phyloP scores from a whole-genome alignment of 495 filamentous ascomycete genomes.

The Penicillium mononematosum region DNA sequence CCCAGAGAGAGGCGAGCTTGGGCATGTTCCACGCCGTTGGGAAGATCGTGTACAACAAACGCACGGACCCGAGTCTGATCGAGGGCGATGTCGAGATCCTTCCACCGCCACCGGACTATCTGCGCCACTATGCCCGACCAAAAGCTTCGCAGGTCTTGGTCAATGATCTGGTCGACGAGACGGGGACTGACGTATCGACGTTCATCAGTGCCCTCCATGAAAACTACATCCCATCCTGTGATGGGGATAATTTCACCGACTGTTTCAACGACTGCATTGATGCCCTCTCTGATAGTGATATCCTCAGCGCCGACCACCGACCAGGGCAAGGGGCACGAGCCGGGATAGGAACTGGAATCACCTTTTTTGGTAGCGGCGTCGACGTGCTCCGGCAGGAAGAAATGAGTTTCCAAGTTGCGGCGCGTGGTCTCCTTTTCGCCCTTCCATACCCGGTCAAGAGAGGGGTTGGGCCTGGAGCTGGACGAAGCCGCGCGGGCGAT shows the following conservation, averaged over 20 bases:
- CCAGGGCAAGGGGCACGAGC: constrained; percentile 27
- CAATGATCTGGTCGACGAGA: constrained; percentile 79
- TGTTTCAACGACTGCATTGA: constrained; percentile 76
- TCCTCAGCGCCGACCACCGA: constrained; percentile 56
- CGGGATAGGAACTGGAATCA: constrained; percentile 41
- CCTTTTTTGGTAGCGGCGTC: constrained; percentile 49
- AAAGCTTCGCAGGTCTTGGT: constrained; percentile 68
- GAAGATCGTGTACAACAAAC: constrained; percentile 92
- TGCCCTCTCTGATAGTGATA: constrained; percentile 81
- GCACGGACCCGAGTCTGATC: constrained; percentile 44
- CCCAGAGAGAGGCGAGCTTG: constrained; percentile 79
- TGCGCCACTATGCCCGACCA: constrained; percentile 59
- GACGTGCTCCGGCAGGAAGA: constrained; percentile 87
- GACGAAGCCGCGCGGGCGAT: constrained; percentile 43
- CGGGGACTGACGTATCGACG: constrained; percentile 82
- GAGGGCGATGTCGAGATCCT: constrained; percentile 25
- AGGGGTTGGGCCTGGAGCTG: constrained; percentile 32
- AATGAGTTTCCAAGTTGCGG: constrained; percentile 83
- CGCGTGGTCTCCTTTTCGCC: constrained; percentile 77
- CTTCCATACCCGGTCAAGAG: constrained; percentile 84
- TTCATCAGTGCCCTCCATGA: constrained; percentile 94
- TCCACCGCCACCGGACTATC: constrained; percentile 59
- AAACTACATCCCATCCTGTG: constrained; percentile 85
- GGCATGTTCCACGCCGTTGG: constrained; percentile 97
- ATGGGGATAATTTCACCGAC: constrained; percentile 56